Base-by-base conservation (phyloP, 106 monocot species). In the Dendrobium catenatum region DNA sequence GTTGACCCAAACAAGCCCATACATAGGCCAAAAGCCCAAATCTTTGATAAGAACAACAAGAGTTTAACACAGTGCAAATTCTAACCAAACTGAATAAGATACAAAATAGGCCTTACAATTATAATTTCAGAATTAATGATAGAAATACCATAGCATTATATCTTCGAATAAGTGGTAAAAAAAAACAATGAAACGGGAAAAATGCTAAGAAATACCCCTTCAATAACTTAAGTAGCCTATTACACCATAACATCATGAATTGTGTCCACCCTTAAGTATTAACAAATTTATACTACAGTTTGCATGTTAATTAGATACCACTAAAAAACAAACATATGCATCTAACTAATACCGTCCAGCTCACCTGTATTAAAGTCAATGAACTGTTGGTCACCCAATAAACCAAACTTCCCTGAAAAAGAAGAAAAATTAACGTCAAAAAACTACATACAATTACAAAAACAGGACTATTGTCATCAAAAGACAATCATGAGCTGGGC, bases 361-460 rank as follows among this genome's bases (percentile, higher is more conserved):
- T 82, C 79, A 99, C 99, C 95, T 95, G 99, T 87, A 86, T 42
- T 83, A 95, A 81, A 61, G 91, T 93, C 33, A 99, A 85, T 20
- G 90, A 90, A 84, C 91, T 91, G 82, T 95, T 99, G 61, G 99
- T 99, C 33, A 72, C 82, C 99, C 99, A 99, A 75, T 95, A 99
- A 47, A 99, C 89, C 61, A 99, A 80, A 84, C 88, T 91, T 9
- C 99, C 99, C 99, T 99, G 88, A 73, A 84, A 87, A 84, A 83
- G 43, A 82, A 86, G 78, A 17, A 78, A 22, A 49, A 49, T 13
- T 0, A 26, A 10, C 26, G 49, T 15, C 49, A 17, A 3, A 24
- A 76, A 76, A 76, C 5, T 13, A 11, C 6, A 6, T 19, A 22
- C 16, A 76, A 48, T 27, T 5, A 24, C 22, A 9, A 20, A 74